Conservation (phyloP, 352 stramenopile genomes). For the Phytophthora sansomeana region DNA sequence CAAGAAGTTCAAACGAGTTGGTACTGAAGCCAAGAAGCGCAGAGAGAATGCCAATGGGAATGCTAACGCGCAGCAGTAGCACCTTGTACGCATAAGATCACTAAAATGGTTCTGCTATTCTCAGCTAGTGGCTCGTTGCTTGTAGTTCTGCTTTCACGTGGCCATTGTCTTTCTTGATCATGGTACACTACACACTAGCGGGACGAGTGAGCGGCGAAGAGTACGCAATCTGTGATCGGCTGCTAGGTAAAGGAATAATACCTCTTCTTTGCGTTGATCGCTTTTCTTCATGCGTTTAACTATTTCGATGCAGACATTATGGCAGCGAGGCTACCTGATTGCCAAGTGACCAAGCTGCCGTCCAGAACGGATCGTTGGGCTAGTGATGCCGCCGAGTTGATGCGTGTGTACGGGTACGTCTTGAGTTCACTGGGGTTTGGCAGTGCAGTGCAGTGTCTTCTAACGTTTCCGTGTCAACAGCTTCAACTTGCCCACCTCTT, state of each 20-base stretch:
- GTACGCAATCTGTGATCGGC: conserved; percentile 76
- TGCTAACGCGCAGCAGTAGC: conserved; percentile 28
- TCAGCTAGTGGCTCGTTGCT: not conserved
- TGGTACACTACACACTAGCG: conserved; percentile 74
- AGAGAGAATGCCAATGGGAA: conserved; percentile 30
- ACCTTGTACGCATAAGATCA: conserved; percentile 5
- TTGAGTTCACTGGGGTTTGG: not conserved
- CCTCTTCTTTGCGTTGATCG: not conserved
- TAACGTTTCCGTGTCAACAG: conserved; percentile 18
- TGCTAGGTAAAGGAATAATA: conserved; percentile 54
- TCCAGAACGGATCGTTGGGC: conserved; percentile 57
- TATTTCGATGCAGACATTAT: conserved; percentile 56
- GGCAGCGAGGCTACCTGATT: conserved; percentile 57
- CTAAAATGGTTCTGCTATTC: conserved; percentile 6
- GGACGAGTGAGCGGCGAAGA: conserved; percentile 75
- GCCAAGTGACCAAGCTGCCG: conserved; percentile 59
- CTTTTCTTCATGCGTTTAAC: not conserved
- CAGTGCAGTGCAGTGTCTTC: not conserved
- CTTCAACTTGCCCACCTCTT: conserved; percentile 49
- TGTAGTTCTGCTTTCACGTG: not conserved
- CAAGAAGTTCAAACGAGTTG: conserved; percentile 83
- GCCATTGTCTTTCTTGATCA: conserved; percentile 10
- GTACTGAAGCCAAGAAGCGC: conserved; percentile 58
- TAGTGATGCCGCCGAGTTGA: conserved; percentile 51
- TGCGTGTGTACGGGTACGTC: conserved; percentile 56